A percentile compares a stretch with the other conserved stretches of the same genome.
phyloP scores from a whole-genome alignment of 2,329 filamentous ascomycete genomes.

The Diaporthe vaccinii region DNA sequence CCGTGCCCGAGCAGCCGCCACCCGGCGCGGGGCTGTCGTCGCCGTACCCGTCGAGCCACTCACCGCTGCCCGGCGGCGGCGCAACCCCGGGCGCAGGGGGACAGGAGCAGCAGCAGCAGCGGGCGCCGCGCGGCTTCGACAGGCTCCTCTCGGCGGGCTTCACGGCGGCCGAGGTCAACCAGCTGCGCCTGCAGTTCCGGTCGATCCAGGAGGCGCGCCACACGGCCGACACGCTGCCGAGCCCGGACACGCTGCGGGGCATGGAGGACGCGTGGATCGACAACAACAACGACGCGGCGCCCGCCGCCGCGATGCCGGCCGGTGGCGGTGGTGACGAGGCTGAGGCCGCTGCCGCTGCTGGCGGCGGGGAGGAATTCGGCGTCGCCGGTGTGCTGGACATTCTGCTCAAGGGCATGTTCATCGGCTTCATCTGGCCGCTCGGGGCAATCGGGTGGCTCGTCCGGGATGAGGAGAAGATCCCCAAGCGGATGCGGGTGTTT shows the following conservation, averaged over 20 bases:
- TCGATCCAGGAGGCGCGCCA: conserved; percentile 85
- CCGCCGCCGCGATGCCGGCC: conserved; percentile 54
- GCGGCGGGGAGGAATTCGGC: conserved; percentile 62
- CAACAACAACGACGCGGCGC: conserved; percentile 61
- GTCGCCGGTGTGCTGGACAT: conserved; percentile 79
- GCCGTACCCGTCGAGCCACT: conserved; percentile 36
- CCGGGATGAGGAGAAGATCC: conserved; percentile 89
- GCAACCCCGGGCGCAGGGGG: too few species aligned
- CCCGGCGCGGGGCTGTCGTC: conserved; percentile 49
- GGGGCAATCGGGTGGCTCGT: conserved; percentile 88
- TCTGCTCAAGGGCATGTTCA: conserved; percentile 87
- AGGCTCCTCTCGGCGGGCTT: conserved; percentile 86
- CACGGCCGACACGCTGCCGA: conserved; percentile 91
- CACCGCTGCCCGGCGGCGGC: conserved; percentile 6
- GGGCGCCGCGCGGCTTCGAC: conserved; percentile 86
- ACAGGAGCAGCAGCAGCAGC: conserved; percentile 49
- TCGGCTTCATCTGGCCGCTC: conserved; percentile 95
- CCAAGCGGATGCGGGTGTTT: conserved; percentile 85
- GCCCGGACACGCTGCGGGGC: conserved; percentile 78
- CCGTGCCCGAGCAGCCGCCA: conserved; percentile 63
- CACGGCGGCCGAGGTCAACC: conserved; percentile 84
- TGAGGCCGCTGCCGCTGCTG: conserved; percentile 60
- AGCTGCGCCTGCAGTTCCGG: conserved; percentile 88
- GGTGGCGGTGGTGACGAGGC: conserved; percentile 51
- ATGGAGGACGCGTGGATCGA: conserved; percentile 96